These are phyloP conservation scores for Cenococcum geophilum DNA, from an alignment of 495 filamentous ascomycete genomes.

Conservation along the genomic window DNA sequence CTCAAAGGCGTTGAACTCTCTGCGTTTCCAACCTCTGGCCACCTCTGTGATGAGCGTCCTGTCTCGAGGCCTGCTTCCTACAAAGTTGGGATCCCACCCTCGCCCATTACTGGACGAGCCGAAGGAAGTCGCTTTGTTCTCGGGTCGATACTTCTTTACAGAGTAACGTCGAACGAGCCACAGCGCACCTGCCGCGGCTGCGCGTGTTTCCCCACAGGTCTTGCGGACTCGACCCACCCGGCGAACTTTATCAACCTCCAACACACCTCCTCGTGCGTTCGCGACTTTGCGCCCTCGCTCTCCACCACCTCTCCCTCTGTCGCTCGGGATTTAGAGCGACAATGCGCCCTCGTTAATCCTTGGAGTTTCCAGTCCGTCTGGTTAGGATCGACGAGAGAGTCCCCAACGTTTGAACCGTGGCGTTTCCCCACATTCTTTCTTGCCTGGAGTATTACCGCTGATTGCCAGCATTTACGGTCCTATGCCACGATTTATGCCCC, in stretches of 20 bases:
- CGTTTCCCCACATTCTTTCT: constrained; percentile 32
- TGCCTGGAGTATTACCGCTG: constrained; percentile 17
- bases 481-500: constrained; percentile 25
- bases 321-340: constrained; percentile 29
- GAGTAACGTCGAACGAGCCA: constrained; percentile 10
- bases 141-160: constrained; percentile 9
- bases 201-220: constrained; percentile 20
- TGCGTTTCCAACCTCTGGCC: constrained; percentile 20
- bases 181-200: constrained; percentile 14
- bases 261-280: constrained; percentile 11
- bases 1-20: constrained; percentile 31
- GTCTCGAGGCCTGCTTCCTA: constrained; percentile 24
- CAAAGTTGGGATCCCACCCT: constrained; percentile 16
- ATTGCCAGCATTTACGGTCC: constrained; percentile 8
- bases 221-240: constrained; percentile 21
- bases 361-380: constrained; percentile 15
- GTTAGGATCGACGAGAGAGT: constrained; percentile 20
- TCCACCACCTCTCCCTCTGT: constrained; percentile 19
- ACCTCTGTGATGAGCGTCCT: constrained; percentile 27
- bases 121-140: constrained; percentile 15
- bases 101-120: constrained; percentile 12
- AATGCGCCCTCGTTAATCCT: constrained; percentile 28
- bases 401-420: constrained; percentile 23
- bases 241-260: constrained; percentile 13
- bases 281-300: constrained; percentile 12